phyloP scores from a whole-genome alignment of 2,329 filamentous ascomycete genomes.

The Chaetomiaceae sp. region DNA sequence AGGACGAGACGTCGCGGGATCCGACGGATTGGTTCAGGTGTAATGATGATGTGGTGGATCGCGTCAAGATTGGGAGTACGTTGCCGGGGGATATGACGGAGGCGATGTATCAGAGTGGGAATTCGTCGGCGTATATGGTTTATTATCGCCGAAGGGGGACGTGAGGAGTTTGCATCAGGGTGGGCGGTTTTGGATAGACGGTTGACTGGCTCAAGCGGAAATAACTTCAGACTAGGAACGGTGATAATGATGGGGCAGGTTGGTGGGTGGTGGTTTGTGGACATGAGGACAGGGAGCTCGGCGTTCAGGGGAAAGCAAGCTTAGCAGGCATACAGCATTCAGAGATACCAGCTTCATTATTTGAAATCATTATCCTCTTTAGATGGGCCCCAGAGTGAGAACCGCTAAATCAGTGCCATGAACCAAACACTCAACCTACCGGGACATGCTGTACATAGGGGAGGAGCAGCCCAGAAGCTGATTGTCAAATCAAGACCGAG shows the following conservation, averaged over 20 bases:
- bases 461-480: no score
- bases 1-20: conserved; percentile 47
- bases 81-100: conserved; percentile 34
- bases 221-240: background rate
- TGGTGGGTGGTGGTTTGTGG: no score
- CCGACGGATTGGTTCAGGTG: conserved; percentile 46
- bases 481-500: no score
- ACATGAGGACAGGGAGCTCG: background rate
- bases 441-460: no score
- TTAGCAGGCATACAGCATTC: background rate
- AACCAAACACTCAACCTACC: no score
- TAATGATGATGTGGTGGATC: conserved; percentile 42
- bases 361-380: background rate
- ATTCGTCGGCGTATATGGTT: conserved; percentile 44
- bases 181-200: background rate
- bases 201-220: background rate
- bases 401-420: no score
- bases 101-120: conserved; percentile 37
- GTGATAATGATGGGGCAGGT: background rate
- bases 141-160: conserved; percentile 35
- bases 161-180: background rate
- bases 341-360: conserved; percentile 2
- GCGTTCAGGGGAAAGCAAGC: background rate
- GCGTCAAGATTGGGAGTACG: conserved; percentile 40
- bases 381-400: no score